phyloP scores from a whole-genome alignment of 192 early-diverging fungal species.

The Linnemannia schmuckeri region DNA sequence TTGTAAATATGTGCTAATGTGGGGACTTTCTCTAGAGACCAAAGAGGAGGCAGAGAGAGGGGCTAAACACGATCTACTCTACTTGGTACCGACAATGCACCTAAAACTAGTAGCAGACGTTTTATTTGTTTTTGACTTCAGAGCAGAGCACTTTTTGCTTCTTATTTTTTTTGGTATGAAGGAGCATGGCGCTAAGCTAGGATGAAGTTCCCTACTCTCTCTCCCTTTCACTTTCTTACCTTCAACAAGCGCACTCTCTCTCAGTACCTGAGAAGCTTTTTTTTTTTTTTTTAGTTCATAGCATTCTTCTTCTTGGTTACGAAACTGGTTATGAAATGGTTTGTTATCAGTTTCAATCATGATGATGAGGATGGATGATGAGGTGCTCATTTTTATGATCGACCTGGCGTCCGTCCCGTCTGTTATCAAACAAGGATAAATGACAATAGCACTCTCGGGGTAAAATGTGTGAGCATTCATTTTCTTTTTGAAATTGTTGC shows the following conservation, averaged over 20 bases:
- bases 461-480: not conserved
- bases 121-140: not conserved
- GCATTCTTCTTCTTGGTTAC: not conserved
- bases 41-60: not conserved
- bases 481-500: not conserved
- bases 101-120: not conserved
- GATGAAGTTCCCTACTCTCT: not conserved
- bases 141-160: not conserved
- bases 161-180: not conserved
- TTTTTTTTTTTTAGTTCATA: no score
- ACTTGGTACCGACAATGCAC: constrained; percentile 7
- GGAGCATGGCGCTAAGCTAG: not conserved
- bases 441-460: not conserved
- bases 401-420: not conserved
- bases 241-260: no score
- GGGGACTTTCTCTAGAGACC: not conserved
- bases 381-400: not conserved
- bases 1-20: not conserved
- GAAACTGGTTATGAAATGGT: not conserved
- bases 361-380: not conserved
- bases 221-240: not conserved
- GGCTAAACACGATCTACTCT: not conserved
- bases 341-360: not conserved
- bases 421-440: not conserved
- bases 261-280: no score